Percentiles rank a stretch among this genome's conserved stretches.
Evolutionary conservation across 2,329 filamentous ascomycete species (phyloP).

Genomic region (Alternaria alternata): DNA sequence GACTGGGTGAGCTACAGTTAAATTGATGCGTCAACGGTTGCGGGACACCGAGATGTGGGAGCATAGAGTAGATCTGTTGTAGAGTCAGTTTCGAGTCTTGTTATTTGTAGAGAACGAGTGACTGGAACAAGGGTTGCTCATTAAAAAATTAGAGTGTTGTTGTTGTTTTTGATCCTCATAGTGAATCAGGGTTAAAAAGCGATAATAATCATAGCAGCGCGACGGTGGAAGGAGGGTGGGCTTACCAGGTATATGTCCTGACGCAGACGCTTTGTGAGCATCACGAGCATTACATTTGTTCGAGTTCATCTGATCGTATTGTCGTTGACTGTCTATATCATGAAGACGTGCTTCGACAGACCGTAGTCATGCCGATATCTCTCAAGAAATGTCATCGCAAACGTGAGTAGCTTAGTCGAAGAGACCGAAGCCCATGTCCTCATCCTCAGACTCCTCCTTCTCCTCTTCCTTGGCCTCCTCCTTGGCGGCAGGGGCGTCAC

Average conservation of each 20-base stretch:
- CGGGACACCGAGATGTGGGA: not conserved
- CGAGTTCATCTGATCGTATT: slow-evolving; percentile 47
- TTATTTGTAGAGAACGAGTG: not conserved
- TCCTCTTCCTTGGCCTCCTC: slow-evolving; percentile 64
- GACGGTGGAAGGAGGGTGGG: slow-evolving; percentile 17
- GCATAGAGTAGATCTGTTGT: slow-evolving; percentile 23
- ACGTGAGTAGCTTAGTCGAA: slow-evolving; percentile 57
- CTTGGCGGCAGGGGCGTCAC: slow-evolving; percentile 55
- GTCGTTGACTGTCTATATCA: slow-evolving; percentile 44
- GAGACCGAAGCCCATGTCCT: slow-evolving; percentile 63
- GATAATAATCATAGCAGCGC: slow-evolving; percentile 63
- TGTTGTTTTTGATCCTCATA: slow-evolving; percentile 70
- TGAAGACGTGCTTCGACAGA: slow-evolving; percentile 35
- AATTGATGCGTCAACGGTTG: slow-evolving; percentile 4
- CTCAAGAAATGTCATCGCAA: slow-evolving; percentile 30
- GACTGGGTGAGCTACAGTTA: slow-evolving; percentile 3
- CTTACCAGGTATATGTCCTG: slow-evolving; percentile 45
- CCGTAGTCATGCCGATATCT: slow-evolving; percentile 28
- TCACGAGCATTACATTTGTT: slow-evolving; percentile 29
- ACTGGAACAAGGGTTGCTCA: slow-evolving; percentile 53
- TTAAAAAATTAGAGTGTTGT: slow-evolving; percentile 76
- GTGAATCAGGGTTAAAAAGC: slow-evolving; percentile 72
- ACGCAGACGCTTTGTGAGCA: slow-evolving; percentile 31
- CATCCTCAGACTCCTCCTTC: slow-evolving; percentile 65
- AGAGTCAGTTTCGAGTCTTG: slow-evolving; percentile 28